Evolutionary conservation across 2,329 filamentous ascomycete genomes (phyloP).

Genomic region (Ciborinia camelliae): DNA sequence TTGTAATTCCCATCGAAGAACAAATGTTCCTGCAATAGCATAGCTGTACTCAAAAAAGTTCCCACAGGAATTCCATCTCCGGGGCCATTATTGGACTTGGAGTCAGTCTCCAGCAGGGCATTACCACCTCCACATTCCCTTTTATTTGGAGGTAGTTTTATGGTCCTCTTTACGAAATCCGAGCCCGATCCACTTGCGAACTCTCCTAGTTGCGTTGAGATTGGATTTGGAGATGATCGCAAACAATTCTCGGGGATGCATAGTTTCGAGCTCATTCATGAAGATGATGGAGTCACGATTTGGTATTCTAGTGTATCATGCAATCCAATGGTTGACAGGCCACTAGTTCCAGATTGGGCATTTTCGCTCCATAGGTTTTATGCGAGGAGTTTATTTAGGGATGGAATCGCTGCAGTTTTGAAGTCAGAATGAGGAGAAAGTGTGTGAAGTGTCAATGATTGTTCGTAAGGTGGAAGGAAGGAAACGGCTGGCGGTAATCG

Average conservation of each 20-base stretch:
- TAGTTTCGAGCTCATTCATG: slow-evolving; percentile 18
- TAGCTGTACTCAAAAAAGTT: no score
- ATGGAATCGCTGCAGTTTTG: not conserved
- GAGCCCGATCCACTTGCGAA: not conserved
- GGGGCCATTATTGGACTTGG: not conserved
- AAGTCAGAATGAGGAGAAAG: not conserved
- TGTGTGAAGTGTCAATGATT: not conserved
- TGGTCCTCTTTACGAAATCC: slow-evolving; percentile 20
- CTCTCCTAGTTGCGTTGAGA: slow-evolving; percentile 22
- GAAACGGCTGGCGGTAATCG: not conserved
- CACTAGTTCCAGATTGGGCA: not conserved
- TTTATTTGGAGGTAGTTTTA: slow-evolving; percentile 24
- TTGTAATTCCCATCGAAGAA: no score
- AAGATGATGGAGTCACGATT: not conserved
- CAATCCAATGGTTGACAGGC: not conserved
- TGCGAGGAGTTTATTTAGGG: not conserved
- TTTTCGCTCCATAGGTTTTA: slow-evolving; percentile 9
- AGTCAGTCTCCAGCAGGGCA: not conserved
- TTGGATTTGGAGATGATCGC: slow-evolving; percentile 24
- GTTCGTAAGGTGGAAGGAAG: not conserved
- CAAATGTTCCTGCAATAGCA: no score
- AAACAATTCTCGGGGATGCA: slow-evolving; percentile 25
- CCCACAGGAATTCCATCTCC: slow-evolving; percentile 4
- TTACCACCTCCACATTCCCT: slow-evolving; percentile 18
- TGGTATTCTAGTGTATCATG: not conserved